Base-by-base conservation (phyloP, 2,329 filamentous ascomycete species). In the Aspergillus ruber region DNA sequence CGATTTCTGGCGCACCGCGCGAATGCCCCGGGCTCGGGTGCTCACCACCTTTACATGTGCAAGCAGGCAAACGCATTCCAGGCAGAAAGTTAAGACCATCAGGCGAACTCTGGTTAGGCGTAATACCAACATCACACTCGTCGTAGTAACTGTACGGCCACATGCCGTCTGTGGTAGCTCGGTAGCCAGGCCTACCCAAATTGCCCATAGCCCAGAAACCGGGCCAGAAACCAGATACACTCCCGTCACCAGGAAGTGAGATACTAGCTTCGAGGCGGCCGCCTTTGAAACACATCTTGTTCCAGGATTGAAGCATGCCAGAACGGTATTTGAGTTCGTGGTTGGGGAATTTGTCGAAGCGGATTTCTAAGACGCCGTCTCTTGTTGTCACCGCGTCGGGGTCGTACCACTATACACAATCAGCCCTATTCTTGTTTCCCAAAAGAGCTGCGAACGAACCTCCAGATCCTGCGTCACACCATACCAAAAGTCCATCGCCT, bases 151-250 rank as follows among this genome's bases (percentile, higher is more conserved):
- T 85, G 69, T 87, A 88, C 0, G 84, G 84, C 84, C 84, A 88
- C 64, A 86, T 74, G 4, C 84, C 84, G 52, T 88, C 84, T 0
- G 83, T 87, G 1, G 83, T 85, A 8, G 82, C 79, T 27, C 81
- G 75, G 64, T 85, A 85, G 10, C 84, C 84, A 21, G 84, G 81
- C 53, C 84, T 76, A 33, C 80, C 84, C 18, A 88, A 74, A 58
- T 88, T 88, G 4, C 84, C 84, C 82, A 88, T 86, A 0, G 83
- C 75, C 84, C 84, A 88, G 65, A 86, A 85, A 65, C 84, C 84
- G 38, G 84, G 84, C 84, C 84, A 88, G 66, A 87, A 84, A 48
- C 84, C 84, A 47, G 80, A 75, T 12, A 81, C 77, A 53, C 86
- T 81, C 41, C 84, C 84, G 42, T 74, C 68, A 13, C 84, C 84